Evolutionary conservation across 2,329 filamentous ascomycete genomes (phyloP).

Genomic region (Herpotrichia juniperi): DNA sequence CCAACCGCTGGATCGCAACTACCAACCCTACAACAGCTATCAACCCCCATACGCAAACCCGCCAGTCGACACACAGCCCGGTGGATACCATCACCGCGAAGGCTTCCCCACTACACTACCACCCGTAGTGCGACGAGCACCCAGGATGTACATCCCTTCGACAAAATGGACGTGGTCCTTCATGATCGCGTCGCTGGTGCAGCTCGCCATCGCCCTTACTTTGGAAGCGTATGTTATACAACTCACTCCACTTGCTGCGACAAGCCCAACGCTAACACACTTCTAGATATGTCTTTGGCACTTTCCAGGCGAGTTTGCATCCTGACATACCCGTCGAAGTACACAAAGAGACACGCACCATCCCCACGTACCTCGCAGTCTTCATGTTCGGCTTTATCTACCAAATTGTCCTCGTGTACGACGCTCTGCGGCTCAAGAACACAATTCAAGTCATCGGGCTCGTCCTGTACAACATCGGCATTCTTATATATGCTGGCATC

Average conservation of each 20-base stretch:
- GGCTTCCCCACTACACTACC: conserved; percentile 50
- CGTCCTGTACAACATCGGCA: conserved; percentile 87
- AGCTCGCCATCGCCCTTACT: conserved; percentile 79
- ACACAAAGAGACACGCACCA: conserved; percentile 63
- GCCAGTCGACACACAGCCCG: conserved; percentile 54
- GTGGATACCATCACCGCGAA: conserved; percentile 55
- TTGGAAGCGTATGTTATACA: conserved; percentile 77
- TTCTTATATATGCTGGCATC: conserved; percentile 90
- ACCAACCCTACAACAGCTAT: conserved; percentile 49
- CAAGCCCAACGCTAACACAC: background rate
- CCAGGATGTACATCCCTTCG: conserved; percentile 75
- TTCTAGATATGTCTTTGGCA: conserved; percentile 82
- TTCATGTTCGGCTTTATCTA: conserved; percentile 99
- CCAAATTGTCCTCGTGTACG: conserved; percentile 86
- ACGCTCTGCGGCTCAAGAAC: conserved; percentile 92
- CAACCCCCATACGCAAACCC: conserved; percentile 49
- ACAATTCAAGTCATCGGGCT: conserved; percentile 98
- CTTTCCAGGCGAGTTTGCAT: conserved; percentile 71
- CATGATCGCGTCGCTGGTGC: conserved; percentile 72
- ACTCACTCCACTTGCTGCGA: background rate
- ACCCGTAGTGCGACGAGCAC: conserved; percentile 37
- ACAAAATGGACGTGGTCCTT: conserved; percentile 90
- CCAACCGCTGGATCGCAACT: conserved; percentile 58
- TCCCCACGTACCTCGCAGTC: conserved; percentile 92
- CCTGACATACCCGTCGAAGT: conserved; percentile 45